Base-by-base conservation (phyloP, 75 land plant species). In the Isoetes taiwanensis region DNA sequence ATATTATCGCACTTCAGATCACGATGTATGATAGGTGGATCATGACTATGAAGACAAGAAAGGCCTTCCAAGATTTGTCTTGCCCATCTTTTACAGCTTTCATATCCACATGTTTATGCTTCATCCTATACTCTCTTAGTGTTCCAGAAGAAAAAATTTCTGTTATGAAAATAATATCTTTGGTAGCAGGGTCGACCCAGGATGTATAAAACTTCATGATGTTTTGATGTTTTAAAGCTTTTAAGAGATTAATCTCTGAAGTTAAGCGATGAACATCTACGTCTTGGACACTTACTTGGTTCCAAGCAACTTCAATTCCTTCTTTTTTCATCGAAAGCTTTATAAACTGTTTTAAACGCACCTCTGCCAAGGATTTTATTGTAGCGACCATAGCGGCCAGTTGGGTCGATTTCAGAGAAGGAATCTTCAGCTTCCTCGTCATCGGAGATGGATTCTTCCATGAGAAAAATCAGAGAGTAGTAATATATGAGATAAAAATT, bases 231-330 rank as follows among this genome's bases (percentile, higher is more conserved):
- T 54, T 46, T 8, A 85, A 58, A 3, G 42, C 23, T 25, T 55
- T 61, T 20, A 85, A 54, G 30, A 85, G 61, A 11, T 67, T 65
- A 2, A 81, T 74, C 58, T 81, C 89, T 39, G 71, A 76, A 43
- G 65, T 76, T 0, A 85, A 0, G 77, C 39, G 41, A 17, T 59
- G 14, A 81, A 61, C 31, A 78, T 52, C 14, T 69, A 62, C 1
- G 74, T 31, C 32, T 69, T 43, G 56, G 31, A 86, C 58, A 43
- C 79, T 86, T 41, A 83, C 80, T 62, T 85, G 76, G 58, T 85
- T 85, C 90, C 90, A 85, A 1, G 90, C 90, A 19, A 85, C 82
- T 42, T 85, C 90, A 41, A 67, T 78, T 2, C 90, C 86, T 32
- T 85, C 82, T 35, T 70, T 75, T 67, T 58, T 78, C 71, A 55